Evolutionary conservation across 2,329 filamentous ascomycete species (phyloP), one percentile per base, ranked within the genome.

Genomic region (Hymenoscyphus fructigenus): DNA sequence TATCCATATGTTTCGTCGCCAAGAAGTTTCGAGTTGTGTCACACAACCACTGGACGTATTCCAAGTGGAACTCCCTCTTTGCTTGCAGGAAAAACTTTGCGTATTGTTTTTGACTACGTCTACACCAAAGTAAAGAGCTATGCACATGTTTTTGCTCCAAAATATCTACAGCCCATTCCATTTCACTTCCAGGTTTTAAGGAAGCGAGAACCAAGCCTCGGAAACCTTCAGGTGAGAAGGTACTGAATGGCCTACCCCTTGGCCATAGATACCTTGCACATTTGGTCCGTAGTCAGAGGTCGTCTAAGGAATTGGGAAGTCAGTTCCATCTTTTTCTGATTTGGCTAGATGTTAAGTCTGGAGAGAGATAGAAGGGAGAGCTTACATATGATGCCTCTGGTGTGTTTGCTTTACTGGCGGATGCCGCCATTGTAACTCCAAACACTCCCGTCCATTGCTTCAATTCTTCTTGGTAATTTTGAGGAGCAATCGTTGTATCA

Each of bases 401-500:
- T 1, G 60, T 62, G 47, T 70, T 64, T 3, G 58, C 50, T 26
- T 65, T 67, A n/a, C 58, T 44, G 29, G n/a, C 47, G 5, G 68
- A 66, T 6, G 68, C 64, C 2, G 67, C 68, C 65, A 64, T 66
- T 23, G 61, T 65, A 3, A 68, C 67, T 28, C 67, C 65, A 58
- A 83, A 77, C 14, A 85, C 80, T 58, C 79, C 78, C 14, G 78
- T 78, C 80, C 80, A 82, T 66, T 82, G 78, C 75, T 81, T 81
- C 62, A 81, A 67, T 10, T 76, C 77, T 71, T 81, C 79, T 66
- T 76, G 73, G 72, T 77, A 79, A 72, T 80, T 79, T 53, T 77
- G 72, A 34, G 76, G 77, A 28, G 72, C 72, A 34, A 81, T 75
- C 5, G 75, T 78, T 59, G 64, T 71, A 66, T 82, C 78, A 26